A percentile compares a stretch with the other conserved stretches of the same genome.
Evolutionary conservation across 2,329 filamentous ascomycete species (phyloP).

Genomic region (Fusarium beomiforme): DNA sequence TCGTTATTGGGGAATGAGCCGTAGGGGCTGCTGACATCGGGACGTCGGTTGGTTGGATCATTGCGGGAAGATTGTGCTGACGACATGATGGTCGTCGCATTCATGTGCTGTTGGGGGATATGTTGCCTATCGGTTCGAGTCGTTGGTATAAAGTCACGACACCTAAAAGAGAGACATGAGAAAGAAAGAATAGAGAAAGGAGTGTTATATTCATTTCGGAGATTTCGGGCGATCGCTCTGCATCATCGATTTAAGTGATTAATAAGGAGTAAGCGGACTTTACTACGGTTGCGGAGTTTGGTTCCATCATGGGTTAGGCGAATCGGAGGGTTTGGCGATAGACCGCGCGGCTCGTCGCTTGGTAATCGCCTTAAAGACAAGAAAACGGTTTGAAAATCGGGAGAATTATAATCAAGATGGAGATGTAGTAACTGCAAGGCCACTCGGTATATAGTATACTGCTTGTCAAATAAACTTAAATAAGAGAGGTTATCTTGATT

Average conservation of each 20-base stretch:
- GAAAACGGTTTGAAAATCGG: rapidly evolving
- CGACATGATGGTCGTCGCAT: background rate
- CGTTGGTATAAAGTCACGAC: background rate
- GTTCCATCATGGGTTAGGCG: background rate
- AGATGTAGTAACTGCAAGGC: too few species aligned
- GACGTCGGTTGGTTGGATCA: background rate
- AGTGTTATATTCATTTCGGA: conserved; percentile 4
- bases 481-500: too few species aligned
- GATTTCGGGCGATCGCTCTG: conserved; percentile 22
- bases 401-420: too few species aligned
- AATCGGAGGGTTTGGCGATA: conserved; percentile 10
- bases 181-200: background rate
- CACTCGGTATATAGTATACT: too few species aligned
- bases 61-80: background rate
- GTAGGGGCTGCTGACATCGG: background rate
- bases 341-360: conserved; percentile 1
- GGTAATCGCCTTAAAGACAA: background rate
- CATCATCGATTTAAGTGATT: conserved; percentile 24
- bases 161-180: background rate
- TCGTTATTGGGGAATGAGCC: conserved; percentile 11
- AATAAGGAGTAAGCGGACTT: conserved; percentile 17
- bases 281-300: conserved; percentile 15
- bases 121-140: background rate
- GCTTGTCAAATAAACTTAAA: too few species aligned
- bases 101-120: background rate